Base-by-base conservation (phyloP, 331 rosid genomes). In the Pyracantha coccinea region DNA sequence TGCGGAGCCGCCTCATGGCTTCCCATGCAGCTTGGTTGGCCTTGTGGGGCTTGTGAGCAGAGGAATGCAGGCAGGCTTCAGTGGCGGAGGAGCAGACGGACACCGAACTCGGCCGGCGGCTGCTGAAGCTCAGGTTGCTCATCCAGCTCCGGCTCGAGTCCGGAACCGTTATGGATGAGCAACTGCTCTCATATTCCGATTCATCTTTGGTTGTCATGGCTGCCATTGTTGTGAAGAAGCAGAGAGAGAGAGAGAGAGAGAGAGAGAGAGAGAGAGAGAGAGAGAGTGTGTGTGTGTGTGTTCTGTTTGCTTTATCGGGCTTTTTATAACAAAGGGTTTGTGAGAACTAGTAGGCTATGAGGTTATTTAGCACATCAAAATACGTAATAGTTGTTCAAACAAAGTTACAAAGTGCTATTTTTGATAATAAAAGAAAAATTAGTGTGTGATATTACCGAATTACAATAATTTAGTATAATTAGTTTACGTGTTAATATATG, bases 21-120 rank as follows among this genome's bases (percentile, higher is more conserved):
- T 94, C 97, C 97, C 97, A 94, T 47, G 96, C 96, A 12, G 85
- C 85, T 53, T 90, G 88, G 89, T 90, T 94, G 0, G 99, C 97
- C 73, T 94, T 90, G 85, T 94, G 99, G 2, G 99, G 99, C 70
- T 90, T 93, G 53, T 81, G 87, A n/a, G 69, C 8, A 4, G 86
- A 71, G 47, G 75, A 59, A 19, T 29, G 24, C 15, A 44, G 10
- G 23, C 76, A 73, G 47, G 91, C 62, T 61, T 87, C 91, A 8
- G 83, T 35, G 2, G 65, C 60, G 25, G 85, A 78, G 58, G 93
- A 84, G 16, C 85, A 86, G 5, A 86, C 70, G 1, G 98, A 93
- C 67, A 86, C 96, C 0, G 96, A 91, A 86, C 96, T 92, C 10
- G 79, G 91, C 4, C 91, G 88, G 50, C 81, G 86, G 84, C 89